Evolutionary conservation across 169 alveolate genomes (phyloP), one percentile per base, ranked within the genome.

Genomic region (Eimeria tenella): DNA sequence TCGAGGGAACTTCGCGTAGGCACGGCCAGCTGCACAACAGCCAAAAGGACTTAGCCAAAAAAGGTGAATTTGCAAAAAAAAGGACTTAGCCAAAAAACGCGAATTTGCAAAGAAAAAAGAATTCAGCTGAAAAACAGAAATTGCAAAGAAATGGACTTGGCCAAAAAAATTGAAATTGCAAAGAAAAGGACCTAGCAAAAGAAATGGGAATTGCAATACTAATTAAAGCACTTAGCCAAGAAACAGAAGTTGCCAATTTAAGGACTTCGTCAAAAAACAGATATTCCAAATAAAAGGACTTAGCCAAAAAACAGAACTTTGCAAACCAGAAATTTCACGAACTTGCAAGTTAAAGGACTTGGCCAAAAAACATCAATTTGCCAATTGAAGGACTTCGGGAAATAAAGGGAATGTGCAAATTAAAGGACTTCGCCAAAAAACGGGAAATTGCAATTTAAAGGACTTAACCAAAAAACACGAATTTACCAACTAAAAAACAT

Each of bases 331-430:
- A n/a, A n/a, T n/a, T n/a, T n/a, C n/a, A n/a, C n/a, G 42, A 31
- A 31, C 2, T 31, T 31, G 42, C 42, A 31, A 31, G 0, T 0
- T 1, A 31, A 31, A 31, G 42, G 42, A 31, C 42, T 31, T 31
- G 2, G 42, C 42, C 42, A 31, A 31, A 31, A 31, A 31, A 31
- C 42, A 2, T 2, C 4, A 31, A 31, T 31, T 98, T 88, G 99
- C 99, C 71, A 97, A 97, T 90, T 98, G 97, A 15, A 98, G 98
- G 92, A 98, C 96, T 81, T 96, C 96, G n/a, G 98, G 99, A 81
- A 96, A 94, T 25, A 98, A 97, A 68, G 97, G 96, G 17, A 97
- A 98, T 91, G 96, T 95, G 1, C 71, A 3, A 13, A 6, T 11
- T 8, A 7, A 50, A 42, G 31, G 42, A 31, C 42, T 31, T 19